phyloP scores from a whole-genome alignment of 345 rosid genomes.

The Brassica napus region DNA sequence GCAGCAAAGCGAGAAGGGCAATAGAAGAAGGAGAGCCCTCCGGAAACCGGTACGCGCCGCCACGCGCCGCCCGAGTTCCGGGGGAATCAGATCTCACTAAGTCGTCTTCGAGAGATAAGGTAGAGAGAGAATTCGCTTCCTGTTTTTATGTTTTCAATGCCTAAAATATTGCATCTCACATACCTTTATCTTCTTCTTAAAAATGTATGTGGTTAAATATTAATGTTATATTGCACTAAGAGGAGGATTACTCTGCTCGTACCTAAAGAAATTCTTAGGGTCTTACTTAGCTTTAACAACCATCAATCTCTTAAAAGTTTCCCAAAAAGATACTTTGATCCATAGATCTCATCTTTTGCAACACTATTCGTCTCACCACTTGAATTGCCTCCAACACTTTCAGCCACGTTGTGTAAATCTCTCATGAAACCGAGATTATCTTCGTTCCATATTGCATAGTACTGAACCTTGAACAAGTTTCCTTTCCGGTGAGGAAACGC shows the following conservation, averaged over 20 bases:
- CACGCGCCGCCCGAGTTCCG: too few species aligned
- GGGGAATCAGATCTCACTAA: too few species aligned
- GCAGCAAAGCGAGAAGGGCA: too few species aligned
- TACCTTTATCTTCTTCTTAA: too few species aligned
- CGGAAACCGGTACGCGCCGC: too few species aligned
- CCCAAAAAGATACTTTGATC: constrained; percentile 38
- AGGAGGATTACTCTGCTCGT: constrained; percentile 43
- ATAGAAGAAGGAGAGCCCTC: too few species aligned
- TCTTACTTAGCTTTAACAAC: constrained; percentile 35
- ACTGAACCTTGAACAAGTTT: constrained; percentile 42
- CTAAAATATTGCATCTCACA: too few species aligned
- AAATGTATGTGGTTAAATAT: neutral
- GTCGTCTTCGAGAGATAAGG: too few species aligned
- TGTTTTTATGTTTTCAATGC: too few species aligned
- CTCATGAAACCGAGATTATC: constrained; percentile 32
- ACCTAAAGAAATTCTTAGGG: constrained; percentile 39
- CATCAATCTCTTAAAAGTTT: constrained; percentile 43
- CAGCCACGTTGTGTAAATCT: constrained; percentile 32
- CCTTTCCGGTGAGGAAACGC: constrained; percentile 56
- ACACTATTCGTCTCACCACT: neutral
- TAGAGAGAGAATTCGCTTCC: too few species aligned
- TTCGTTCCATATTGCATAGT: constrained; percentile 32
- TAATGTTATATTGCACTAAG: neutral
- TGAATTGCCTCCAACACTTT: constrained; percentile 19
- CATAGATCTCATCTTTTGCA: constrained; percentile 36